phyloP scores from a whole-genome alignment of 495 filamentous ascomycete species.

The Staphylotrichum longicolle region DNA sequence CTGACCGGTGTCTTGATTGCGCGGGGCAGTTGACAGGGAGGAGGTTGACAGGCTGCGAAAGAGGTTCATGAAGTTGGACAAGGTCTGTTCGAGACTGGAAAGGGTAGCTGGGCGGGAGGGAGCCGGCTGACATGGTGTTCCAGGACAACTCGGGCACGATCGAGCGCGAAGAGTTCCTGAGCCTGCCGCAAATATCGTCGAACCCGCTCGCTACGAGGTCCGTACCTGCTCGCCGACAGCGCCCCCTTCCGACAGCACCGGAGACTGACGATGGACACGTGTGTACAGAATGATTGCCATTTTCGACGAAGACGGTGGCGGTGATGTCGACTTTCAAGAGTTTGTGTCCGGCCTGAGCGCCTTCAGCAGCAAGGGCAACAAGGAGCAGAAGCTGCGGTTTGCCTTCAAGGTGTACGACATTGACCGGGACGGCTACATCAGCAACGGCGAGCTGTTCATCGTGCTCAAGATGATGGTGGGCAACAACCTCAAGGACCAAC shows the following conservation, averaged over 20 bases:
- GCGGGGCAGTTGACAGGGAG: slow-evolving; percentile 77
- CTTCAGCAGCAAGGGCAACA: slow-evolving; percentile 97
- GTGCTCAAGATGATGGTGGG: slow-evolving; percentile 99
- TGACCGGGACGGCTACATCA: slow-evolving; percentile 97
- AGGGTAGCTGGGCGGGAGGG: background rate
- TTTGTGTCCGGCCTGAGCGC: slow-evolving; percentile 95
- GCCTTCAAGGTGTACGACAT: slow-evolving; percentile 99
- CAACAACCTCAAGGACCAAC: slow-evolving; percentile 98
- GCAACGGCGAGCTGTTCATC: slow-evolving; percentile 98
- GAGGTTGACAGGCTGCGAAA: slow-evolving; percentile 95
- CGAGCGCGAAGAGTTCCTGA: slow-evolving; percentile 97
- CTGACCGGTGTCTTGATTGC: slow-evolving; percentile 14
- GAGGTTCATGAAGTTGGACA: slow-evolving; percentile 98
- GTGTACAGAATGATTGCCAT: slow-evolving; percentile 89
- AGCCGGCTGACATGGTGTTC: background rate
- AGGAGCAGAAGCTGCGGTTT: slow-evolving; percentile 96
- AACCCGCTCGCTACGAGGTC: slow-evolving; percentile 95
- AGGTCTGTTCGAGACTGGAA: slow-evolving; percentile 53
- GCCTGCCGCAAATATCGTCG: slow-evolving; percentile 93
- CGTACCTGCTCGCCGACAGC: slow-evolving; percentile 8
- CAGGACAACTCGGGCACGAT: slow-evolving; percentile 98
- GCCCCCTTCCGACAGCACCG: background rate
- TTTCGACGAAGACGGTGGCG: slow-evolving; percentile 98
- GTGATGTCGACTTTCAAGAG: slow-evolving; percentile 98
- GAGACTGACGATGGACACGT: background rate